phyloP scores from a whole-genome alignment of 495 filamentous ascomycete genomes.

The Penicillium ucsense region DNA sequence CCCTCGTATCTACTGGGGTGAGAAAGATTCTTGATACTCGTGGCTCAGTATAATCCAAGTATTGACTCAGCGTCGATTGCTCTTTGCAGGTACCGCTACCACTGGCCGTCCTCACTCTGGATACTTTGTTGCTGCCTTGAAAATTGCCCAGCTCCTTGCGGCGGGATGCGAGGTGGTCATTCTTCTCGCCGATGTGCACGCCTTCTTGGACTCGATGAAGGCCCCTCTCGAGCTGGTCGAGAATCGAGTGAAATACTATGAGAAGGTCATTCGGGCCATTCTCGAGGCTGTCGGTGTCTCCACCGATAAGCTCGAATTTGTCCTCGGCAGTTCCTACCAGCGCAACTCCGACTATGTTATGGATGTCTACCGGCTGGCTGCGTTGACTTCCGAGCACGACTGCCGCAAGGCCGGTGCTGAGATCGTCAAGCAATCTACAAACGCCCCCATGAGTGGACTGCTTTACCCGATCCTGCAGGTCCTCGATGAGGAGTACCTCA shows the following conservation, averaged over 20 bases:
- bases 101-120: constrained; percentile 73
- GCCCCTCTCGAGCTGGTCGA: constrained; percentile 84
- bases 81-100: constrained; percentile 56
- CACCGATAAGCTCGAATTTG: constrained; percentile 72
- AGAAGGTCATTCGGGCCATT: constrained; percentile 51
- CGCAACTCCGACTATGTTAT: constrained; percentile 27
- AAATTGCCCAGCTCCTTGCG: constrained; percentile 78
- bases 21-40: not conserved
- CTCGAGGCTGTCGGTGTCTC: constrained; percentile 61
- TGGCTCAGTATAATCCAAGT: no score
- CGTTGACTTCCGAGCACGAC: constrained; percentile 36
- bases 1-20: constrained; percentile 79
- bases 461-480: constrained; percentile 75
- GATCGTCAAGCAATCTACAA: constrained; percentile 80
- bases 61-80: constrained; percentile 6
- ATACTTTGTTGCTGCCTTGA: constrained; percentile 68
- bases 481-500: constrained; percentile 83
- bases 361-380: constrained; percentile 33
- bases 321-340: constrained; percentile 82
- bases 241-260: constrained; percentile 64
- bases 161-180: constrained; percentile 77
- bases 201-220: constrained; percentile 44
- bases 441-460: constrained; percentile 64
- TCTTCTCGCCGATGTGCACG: constrained; percentile 65
- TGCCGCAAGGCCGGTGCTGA: constrained; percentile 84